Evolutionary conservation across 2,329 filamentous ascomycete species (phyloP).

Genomic region (Microsporum ferrugineum): DNA sequence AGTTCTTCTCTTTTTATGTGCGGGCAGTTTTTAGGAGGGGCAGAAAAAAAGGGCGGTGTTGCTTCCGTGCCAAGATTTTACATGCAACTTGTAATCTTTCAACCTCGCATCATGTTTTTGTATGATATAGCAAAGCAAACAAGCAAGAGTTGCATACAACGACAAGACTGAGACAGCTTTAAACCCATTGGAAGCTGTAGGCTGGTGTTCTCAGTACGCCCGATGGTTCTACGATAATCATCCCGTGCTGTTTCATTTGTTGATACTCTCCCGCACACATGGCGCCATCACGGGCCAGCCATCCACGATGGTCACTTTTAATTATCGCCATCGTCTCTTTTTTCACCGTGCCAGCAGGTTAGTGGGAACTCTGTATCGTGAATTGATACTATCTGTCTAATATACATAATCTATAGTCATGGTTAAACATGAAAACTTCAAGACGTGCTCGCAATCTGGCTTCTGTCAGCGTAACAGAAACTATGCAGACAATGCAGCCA

Average conservation of each 20-base stretch:
- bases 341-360: slow-evolving; percentile 55
- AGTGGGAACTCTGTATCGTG: slow-evolving; percentile 19
- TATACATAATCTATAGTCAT: slow-evolving; percentile 43
- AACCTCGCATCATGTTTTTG: not conserved
- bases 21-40: not conserved
- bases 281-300: slow-evolving; percentile 20
- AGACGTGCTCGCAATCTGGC: slow-evolving; percentile 87
- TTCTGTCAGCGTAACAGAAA: slow-evolving; percentile 94
- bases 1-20: slow-evolving; percentile 13
- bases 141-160: not conserved
- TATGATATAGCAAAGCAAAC: not conserved
- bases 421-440: slow-evolving; percentile 96
- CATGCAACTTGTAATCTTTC: not conserved
- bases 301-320: slow-evolving; percentile 45
- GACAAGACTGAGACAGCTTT: not conserved
- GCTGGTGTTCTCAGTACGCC: not conserved
- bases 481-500: slow-evolving; percentile 65
- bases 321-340: slow-evolving; percentile 49
- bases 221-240: not conserved
- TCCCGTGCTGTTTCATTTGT: not conserved
- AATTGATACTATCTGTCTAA: slow-evolving; percentile 1
- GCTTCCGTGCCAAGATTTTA: not conserved
- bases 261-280: slow-evolving; percentile 4
- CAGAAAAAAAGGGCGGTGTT: not conserved
- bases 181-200: not conserved